A percentile compares a stretch with the other conserved stretches of the same genome.
Evolutionary conservation across 2,329 filamentous ascomycete genomes (phyloP).

Genomic region (Botrytis porri): DNA sequence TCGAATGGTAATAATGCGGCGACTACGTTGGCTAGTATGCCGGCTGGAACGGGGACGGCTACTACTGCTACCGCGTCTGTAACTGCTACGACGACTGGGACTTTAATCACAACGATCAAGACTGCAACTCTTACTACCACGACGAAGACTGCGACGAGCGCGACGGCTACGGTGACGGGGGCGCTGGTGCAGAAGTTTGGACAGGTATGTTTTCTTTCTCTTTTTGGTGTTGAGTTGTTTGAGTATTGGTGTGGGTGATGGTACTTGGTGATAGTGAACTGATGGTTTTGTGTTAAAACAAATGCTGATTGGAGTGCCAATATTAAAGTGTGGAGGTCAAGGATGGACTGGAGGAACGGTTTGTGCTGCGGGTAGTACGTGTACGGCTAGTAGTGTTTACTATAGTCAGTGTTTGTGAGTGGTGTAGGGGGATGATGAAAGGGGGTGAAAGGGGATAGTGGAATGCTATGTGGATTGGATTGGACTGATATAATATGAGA

Average conservation of each 20-base stretch:
- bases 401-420: conserved; percentile 29
- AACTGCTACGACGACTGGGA: neutral
- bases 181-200: conserved; percentile 21
- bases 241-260: too few species aligned
- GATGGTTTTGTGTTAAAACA: neutral
- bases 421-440: neutral
- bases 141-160: neutral
- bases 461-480: neutral
- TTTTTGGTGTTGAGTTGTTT: too few species aligned
- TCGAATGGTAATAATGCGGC: neutral
- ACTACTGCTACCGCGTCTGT: neutral
- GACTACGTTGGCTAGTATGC: conserved; percentile 1
- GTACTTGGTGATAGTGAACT: too few species aligned
- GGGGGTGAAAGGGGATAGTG: neutral
- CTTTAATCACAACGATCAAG: neutral
- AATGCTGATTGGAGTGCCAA: neutral
- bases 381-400: conserved; percentile 26
- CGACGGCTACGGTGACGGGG: neutral
- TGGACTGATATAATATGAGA: neutral
- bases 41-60: neutral
- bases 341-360: conserved; percentile 25
- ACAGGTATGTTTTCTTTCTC: conserved; percentile 18
- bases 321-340: conserved; percentile 27
- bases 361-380: conserved; percentile 26
- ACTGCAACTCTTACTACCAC: neutral